Conservation (phyloP, 768 basidiomycete species). For the Collybia nuda region DNA sequence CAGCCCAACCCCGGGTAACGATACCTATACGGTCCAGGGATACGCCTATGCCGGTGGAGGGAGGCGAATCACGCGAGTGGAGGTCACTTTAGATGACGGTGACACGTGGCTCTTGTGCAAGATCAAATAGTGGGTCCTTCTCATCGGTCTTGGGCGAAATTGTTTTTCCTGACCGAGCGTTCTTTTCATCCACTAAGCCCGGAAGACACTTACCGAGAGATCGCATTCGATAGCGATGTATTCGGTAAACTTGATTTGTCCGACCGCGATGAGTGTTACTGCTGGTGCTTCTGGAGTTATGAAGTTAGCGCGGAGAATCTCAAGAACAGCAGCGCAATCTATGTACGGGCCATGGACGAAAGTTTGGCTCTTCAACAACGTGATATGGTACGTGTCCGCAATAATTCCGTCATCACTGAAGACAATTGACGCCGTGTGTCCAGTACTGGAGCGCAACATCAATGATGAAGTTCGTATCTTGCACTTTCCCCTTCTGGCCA, state of each 20-base stretch:
- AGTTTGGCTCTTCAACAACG: slow-evolving; percentile 45
- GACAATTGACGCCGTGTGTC: background rate
- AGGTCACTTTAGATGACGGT: slow-evolving; percentile 56
- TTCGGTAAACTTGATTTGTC: slow-evolving; percentile 52
- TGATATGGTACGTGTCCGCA: slow-evolving; percentile 35
- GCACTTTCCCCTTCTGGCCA: background rate
- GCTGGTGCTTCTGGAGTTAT: slow-evolving; percentile 63
- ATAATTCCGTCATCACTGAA: background rate
- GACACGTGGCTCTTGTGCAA: slow-evolving; percentile 43
- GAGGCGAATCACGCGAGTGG: slow-evolving; percentile 54
- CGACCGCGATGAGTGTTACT: slow-evolving; percentile 50
- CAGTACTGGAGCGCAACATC: slow-evolving; percentile 53
- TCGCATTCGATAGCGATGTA: slow-evolving; percentile 32
- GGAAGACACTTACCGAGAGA: slow-evolving; percentile 47
- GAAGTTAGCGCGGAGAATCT: slow-evolving; percentile 34
- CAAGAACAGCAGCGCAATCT: slow-evolving; percentile 31
- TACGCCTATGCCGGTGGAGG: slow-evolving; percentile 68
- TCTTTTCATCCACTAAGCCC: slow-evolving; percentile 19
- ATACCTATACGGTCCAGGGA: slow-evolving; percentile 44
- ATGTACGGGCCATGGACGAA: slow-evolving; percentile 59
- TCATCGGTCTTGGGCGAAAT: no score
- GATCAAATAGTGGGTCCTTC: slow-evolving; percentile 25
- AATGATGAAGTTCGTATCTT: slow-evolving; percentile 63
- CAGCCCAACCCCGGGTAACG: slow-evolving; percentile 5
- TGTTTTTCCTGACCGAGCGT: no score